phyloP scores from a whole-genome alignment of 2,329 filamentous ascomycete species.

The Penicillium psychrosexuale region DNA sequence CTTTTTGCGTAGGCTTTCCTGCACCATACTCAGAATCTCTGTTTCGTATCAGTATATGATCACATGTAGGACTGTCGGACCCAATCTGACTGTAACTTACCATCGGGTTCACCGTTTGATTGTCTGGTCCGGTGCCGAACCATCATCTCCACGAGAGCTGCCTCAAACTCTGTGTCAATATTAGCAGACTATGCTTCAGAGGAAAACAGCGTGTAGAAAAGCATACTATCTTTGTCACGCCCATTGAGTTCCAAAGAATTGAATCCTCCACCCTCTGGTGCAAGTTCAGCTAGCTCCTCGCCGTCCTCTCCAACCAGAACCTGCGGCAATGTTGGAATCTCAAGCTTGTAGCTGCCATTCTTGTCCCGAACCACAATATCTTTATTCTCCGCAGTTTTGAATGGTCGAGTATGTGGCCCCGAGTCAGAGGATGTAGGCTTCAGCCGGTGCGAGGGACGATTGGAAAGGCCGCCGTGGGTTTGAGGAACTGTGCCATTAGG shows the following conservation, averaged over 20 bases:
- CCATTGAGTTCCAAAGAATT: constrained; percentile 39
- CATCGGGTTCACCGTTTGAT: constrained; percentile 61
- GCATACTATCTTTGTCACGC: constrained; percentile 43
- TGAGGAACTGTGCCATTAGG: constrained; percentile 19
- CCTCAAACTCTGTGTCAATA: constrained; percentile 43
- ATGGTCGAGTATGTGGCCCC: constrained; percentile 16
- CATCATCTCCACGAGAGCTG: constrained; percentile 45
- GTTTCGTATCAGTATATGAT: constrained; percentile 8
- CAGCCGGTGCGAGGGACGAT: constrained; percentile 24
- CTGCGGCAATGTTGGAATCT: constrained; percentile 44
- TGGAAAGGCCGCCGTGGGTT: constrained; percentile 18
- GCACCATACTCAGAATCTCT: constrained; percentile 69
- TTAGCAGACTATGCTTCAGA: constrained; percentile 3
- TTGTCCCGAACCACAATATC: constrained; percentile 52
- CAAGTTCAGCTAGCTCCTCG: constrained; percentile 43
- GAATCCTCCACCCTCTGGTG: constrained; percentile 57
- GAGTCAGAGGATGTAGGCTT: constrained; percentile 24
- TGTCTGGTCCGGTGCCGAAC: constrained; percentile 45
- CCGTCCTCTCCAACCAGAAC: constrained; percentile 37
- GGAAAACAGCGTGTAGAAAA: not conserved
- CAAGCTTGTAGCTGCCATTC: constrained; percentile 48
- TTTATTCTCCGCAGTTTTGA: constrained; percentile 32
- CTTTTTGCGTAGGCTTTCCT: constrained; percentile 67
- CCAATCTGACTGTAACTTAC: constrained; percentile 42
- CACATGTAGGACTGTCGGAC: not conserved